Percentiles rank a stretch among this genome's conserved stretches.
Conservation (phyloP, 768 basidiomycete genomes). For the Kondoa subrosea region DNA sequence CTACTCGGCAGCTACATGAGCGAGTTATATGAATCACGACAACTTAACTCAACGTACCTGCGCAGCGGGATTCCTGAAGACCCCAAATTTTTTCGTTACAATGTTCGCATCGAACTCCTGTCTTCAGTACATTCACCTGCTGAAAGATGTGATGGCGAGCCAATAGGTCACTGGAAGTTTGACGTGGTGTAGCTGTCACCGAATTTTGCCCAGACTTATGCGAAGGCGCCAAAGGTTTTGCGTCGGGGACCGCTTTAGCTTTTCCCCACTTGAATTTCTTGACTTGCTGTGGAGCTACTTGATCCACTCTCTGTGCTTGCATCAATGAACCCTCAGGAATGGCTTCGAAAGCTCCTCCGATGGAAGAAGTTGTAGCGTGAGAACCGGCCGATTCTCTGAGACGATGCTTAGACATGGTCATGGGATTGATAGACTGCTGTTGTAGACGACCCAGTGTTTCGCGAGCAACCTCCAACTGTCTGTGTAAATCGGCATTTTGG, state of each 20-base stretch:
- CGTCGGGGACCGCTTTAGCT: slow-evolving; percentile 12
- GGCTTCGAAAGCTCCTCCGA: slow-evolving; percentile 21
- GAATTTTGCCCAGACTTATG: slow-evolving; percentile 3
- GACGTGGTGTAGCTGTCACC: not conserved
- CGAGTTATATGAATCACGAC: not conserved
- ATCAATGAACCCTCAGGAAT: slow-evolving; percentile 15
- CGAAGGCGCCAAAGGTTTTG: slow-evolving; percentile 10
- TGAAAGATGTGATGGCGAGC: slow-evolving; percentile 66
- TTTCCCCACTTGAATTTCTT: slow-evolving; percentile 36
- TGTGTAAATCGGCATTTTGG: slow-evolving; percentile 62
- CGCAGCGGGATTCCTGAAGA: slow-evolving; percentile 69
- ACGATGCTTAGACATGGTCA: not conserved
- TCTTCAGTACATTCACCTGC: slow-evolving; percentile 67
- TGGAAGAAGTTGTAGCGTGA: not conserved
- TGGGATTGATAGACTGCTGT: not conserved
- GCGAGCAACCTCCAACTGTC: slow-evolving; percentile 48
- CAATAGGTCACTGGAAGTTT: slow-evolving; percentile 12
- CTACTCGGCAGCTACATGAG: slow-evolving; percentile 35
- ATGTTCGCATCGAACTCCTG: slow-evolving; percentile 70
- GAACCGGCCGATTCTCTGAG: slow-evolving; percentile 13
- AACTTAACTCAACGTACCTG: slow-evolving; percentile 42
- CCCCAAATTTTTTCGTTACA: slow-evolving; percentile 99
- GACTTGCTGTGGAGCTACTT: slow-evolving; percentile 13
- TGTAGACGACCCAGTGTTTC: slow-evolving; percentile 28
- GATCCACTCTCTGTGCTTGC: slow-evolving; percentile 2